Conservation (phyloP, 2,329 filamentous ascomycete genomes). For the Alternaria arborescens region DNA sequence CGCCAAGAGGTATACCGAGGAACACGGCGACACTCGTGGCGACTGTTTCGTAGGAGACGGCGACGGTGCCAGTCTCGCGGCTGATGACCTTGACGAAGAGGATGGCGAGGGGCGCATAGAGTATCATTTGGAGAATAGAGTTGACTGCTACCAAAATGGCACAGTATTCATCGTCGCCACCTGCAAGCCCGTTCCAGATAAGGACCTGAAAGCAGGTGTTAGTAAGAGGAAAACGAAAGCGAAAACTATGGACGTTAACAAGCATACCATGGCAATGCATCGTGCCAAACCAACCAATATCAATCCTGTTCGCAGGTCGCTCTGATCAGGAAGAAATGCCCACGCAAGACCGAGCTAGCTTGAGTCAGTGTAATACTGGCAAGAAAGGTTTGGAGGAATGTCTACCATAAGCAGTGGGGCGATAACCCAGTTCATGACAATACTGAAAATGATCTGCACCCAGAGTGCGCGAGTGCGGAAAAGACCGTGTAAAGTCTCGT, state of each 20-base stretch:
- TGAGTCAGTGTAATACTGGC: not conserved
- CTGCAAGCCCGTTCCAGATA: conserved; percentile 70
- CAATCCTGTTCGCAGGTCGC: conserved; percentile 63
- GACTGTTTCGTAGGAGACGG: conserved; percentile 67
- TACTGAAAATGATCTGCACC: conserved; percentile 76
- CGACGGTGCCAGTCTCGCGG: conserved; percentile 48
- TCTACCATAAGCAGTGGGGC: conserved; percentile 74
- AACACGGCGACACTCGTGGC: conserved; percentile 81
- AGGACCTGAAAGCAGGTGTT: too few species aligned
- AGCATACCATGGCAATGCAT: conserved; percentile 79
- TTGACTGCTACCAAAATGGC: conserved; percentile 61
- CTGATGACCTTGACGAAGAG: conserved; percentile 70
- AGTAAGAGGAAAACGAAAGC: too few species aligned
- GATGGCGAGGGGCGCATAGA: conserved; percentile 50
- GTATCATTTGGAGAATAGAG: conserved; percentile 52
- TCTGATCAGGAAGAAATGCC: conserved; percentile 50
- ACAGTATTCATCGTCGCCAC: conserved; percentile 79
- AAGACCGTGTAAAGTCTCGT: conserved; percentile 72
- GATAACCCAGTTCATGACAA: conserved; percentile 82
- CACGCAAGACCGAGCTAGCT: conserved; percentile 69
- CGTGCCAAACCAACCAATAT: conserved; percentile 80
- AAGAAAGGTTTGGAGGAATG: not conserved
- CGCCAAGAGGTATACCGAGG: conserved; percentile 76
- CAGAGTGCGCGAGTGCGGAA: conserved; percentile 69
- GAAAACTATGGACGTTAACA: conserved; percentile 54